Evolutionary conservation across 768 basidiomycete species (phyloP), one percentile per base, ranked within the genome.

Genomic region (Suillus lakei): DNA sequence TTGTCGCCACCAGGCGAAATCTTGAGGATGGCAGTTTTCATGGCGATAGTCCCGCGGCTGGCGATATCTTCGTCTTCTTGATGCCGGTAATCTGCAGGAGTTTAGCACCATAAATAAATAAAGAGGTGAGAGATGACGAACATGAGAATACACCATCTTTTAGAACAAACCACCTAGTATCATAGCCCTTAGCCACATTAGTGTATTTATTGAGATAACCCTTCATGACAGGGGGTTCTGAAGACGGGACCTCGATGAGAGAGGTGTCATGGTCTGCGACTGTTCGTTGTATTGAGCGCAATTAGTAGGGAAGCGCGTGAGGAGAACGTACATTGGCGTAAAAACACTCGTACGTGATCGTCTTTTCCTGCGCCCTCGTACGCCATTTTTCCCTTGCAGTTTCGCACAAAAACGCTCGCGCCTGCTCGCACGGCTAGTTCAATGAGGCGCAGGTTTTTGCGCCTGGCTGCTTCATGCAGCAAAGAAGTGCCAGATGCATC

Each of bases 191-290:
- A 0, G 94, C 93, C 43, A 98, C 92, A 70, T 98, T 98, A 1
- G 91, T 89, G 73, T 96, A 98, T 76, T 98, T 98, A 76, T 92
- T 94, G 23, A 95, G 80, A 72, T 94, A 94, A 0, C 93, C 94
- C 67, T 86, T 88, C 63, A 93, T 76, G 3, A 82, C 76, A 0
- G 91, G 88, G 1, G 90, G 86, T 56, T 88, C 86, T 1, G 81
- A 79, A 8, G 76, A 69, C 1, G 83, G 77, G 9, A 78, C 73
- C 5, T 84, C 82, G 12, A 95, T 84, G 2, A 95, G 80, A 0
- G 88, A 87, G 44, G 87, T 87, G 70, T 96, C 92, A 46, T 90
- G 91, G 72, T 95, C 95, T 21, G 88, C 89, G 70, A 93, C 92
- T 93, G 70, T 28, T n/a, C 2, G 21, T 28, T 10, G 44, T 68